A percentile compares a stretch with the other conserved stretches of the same genome.
Conservation (phyloP, 495 filamentous ascomycete genomes). For the Letharia columbiana region DNA sequence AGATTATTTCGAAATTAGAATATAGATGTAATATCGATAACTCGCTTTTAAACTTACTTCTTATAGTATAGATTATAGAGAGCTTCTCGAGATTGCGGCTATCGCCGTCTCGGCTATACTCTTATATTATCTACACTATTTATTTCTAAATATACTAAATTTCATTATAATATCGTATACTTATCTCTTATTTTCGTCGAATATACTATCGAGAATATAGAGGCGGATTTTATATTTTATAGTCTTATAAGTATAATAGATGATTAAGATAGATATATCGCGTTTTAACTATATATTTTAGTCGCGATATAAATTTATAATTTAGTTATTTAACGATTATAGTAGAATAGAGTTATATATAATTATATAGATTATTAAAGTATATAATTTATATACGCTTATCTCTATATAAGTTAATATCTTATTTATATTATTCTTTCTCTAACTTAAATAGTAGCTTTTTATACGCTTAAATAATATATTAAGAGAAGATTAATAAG, state of each 20-base stretch:
- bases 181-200: not conserved
- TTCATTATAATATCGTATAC: not conserved
- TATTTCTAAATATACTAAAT: not conserved
- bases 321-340: not conserved
- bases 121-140: not conserved
- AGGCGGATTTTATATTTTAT: conserved; percentile 1
- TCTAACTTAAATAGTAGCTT: conserved; percentile 1
- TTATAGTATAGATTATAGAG: no score
- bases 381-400: not conserved
- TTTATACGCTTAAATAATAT: conserved; percentile 2
- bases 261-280: conserved; percentile 4
- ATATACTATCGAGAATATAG: not conserved
- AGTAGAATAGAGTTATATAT: not conserved
- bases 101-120: not conserved
- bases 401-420: not conserved
- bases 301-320: not conserved
- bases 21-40: not conserved
- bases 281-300: not conserved
- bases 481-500: not conserved
- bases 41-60: not conserved
- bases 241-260: not conserved
- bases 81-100: no score
- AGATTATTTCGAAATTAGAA: conserved; percentile 2
- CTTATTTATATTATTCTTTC: not conserved
- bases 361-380: conserved; percentile 5